These are phyloP conservation scores for Eucalyptus sp. DNA, from an alignment of 345 rosid species.

Conservation along the genomic window DNA sequence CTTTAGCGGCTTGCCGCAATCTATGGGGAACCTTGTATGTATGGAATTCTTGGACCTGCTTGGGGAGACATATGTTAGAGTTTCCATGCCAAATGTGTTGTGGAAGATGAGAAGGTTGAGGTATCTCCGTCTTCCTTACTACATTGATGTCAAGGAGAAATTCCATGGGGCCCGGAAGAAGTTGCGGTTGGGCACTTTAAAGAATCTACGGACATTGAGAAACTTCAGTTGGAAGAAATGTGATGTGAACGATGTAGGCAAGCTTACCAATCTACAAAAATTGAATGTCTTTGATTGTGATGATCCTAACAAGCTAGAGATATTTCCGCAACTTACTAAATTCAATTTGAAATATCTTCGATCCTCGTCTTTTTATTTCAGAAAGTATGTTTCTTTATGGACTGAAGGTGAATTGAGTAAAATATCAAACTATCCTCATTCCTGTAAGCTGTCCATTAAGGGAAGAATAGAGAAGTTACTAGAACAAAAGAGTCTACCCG, in stretches of 20 bases:
- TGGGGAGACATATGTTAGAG: background rate
- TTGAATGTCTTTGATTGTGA: background rate
- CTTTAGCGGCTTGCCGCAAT: background rate
- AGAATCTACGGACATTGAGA: background rate
- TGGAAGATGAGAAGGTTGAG: slow-evolving; percentile 8
- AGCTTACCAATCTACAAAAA: background rate
- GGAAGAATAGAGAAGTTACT: slow-evolving; percentile 10
- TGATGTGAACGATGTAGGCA: background rate
- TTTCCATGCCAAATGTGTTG: background rate
- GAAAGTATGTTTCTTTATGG: no score
- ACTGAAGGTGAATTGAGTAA: no score
- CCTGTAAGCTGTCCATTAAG: no score
- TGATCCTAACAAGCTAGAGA: background rate
- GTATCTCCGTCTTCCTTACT: slow-evolving; percentile 1
- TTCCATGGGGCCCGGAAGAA: background rate
- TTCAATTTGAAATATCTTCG: background rate
- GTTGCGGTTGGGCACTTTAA: background rate
- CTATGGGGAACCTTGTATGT: slow-evolving; percentile 8
- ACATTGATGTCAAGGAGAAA: background rate
- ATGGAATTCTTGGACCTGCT: slow-evolving; percentile 5
- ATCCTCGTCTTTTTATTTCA: background rate
- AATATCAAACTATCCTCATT: background rate
- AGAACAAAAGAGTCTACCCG: slow-evolving; percentile 10
- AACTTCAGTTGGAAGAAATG: slow-evolving; percentile 1
- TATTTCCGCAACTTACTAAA: background rate